Base-by-base conservation (phyloP, 192 early-diverging fungal genomes). In the Podila horticola region DNA sequence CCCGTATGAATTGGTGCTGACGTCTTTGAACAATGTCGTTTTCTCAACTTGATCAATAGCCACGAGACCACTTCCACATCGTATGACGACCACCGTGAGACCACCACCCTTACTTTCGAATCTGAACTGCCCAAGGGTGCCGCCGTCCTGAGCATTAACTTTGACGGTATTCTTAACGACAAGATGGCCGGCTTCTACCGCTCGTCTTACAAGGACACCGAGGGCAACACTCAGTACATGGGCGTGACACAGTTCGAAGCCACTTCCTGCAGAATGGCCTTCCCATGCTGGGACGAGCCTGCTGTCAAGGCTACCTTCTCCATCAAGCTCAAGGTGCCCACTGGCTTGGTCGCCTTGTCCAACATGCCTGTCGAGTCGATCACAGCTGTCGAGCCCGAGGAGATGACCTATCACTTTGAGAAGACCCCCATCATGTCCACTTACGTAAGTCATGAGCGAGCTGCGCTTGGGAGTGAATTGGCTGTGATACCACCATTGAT, bases 281-380 rank as follows among this genome's bases (percentile, higher is more conserved):
- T 99, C 84, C 98, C 98, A 19, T 98, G 93, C 83, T 98, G 92
- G 92, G 97, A 99, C 85, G 98, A 98, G 84, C 98, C 98, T 41
- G 87, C 91, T 72, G 89, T 93, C 38, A 99, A 99, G 86, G 96
- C 97, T 34, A 96, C 94, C 2, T 99, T 98, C 67, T 93, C 96
- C 67, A 90, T 97, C 52, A 95, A 93, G 19, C 85, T 99, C 58
- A 86, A 90, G 49, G 93, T 99, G 60, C 88, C 86, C 31, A 82
- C 83, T 38, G 86, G 91, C 19, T 84, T 96, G 41, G 90, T 87
- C 30, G 97, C 96, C 22, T 87, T 99, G 50, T 95, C 95, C 58
- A 99, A 99, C 86, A 98, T 97, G 95, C 87, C 94, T 67, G 89
- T 91, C 24, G 81, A 91, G 34, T 82, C 84, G 29, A 92, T 94